Evolutionary conservation across 176 grass and related monocot genomes (phyloP), one percentile per base, ranked within the genome.

Genomic region (Pharus latifolius): DNA sequence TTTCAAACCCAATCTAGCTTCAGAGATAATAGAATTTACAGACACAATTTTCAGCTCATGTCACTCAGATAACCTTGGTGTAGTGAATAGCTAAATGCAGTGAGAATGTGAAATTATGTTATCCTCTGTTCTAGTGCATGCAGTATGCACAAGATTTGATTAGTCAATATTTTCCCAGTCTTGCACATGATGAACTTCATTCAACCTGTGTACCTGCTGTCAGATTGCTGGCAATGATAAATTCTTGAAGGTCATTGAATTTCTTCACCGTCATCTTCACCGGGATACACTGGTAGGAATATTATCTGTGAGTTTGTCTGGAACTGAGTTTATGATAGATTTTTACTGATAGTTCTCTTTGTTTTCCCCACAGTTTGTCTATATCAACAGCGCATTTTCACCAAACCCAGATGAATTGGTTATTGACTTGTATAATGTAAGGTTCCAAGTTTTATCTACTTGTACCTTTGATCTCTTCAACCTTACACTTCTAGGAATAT

Each of bases 371-470:
- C 78, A 96, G 91, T 96, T 91, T 73, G 87, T 88, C 13, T 96
- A 96, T 65, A 78, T 91, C 47, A 96, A 96, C 63, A 96, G 84
- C 74, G 78, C 91, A 8, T 96, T 96, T 64, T 96, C 84, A 12
- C 87, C 91, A 54, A 96, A 87, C 57, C 91, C 91, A 7, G 91
- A 96, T 22, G 91, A 96, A 67, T 51, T 83, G 65, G 74, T 96
- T 49, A 91, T 96, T 72, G 91, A 88, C 74, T 77, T 96, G 30
- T 91, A 87, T 72, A 83, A 88, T 67, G 91, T 96, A 91, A 83
- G 77, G 31, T 80, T 57, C 48, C 79, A 42, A 42, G 31, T 64
- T 7, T 18, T 19, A 14, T 46, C 1, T 29, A 29, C 3, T 19
- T 28, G 15, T 48, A 25, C n/a, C 42, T 18, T 40, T 23, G 2